Conservation (phyloP, 2,329 filamentous ascomycete species). For the Phialophora expanda region DNA sequence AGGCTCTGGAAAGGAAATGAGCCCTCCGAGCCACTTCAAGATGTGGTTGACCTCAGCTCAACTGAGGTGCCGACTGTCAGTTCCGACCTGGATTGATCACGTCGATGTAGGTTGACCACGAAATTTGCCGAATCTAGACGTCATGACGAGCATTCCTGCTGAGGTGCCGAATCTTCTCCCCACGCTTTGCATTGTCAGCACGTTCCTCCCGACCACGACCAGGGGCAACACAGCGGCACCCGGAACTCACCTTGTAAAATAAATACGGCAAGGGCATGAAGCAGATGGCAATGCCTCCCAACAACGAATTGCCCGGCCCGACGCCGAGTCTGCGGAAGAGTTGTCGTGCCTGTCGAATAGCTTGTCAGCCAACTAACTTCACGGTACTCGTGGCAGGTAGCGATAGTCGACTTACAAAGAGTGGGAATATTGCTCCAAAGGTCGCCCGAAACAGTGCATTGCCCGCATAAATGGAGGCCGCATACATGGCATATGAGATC, state of each 20-base stretch:
- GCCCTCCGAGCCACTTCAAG: too few species aligned
- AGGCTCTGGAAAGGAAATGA: too few species aligned
- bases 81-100: too few species aligned
- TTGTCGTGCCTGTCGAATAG: conserved; percentile 39
- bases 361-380: background rate
- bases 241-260: conserved; percentile 19
- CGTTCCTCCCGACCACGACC: background rate
- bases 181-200: conserved; percentile 4
- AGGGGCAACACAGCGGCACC: background rate
- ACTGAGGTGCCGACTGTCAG: too few species aligned
- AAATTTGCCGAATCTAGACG: background rate
- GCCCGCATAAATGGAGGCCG: conserved; percentile 49
- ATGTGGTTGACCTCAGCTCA: too few species aligned
- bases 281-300: conserved; percentile 45
- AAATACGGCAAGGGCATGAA: conserved; percentile 42
- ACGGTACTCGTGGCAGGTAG: background rate
- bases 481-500: conserved; percentile 41
- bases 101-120: too few species aligned
- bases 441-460: conserved; percentile 49
- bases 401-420: conserved; percentile 40
- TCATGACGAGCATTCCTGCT: conserved; percentile 18
- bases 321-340: conserved; percentile 47
- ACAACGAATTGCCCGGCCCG: conserved; percentile 45
- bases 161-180: conserved; percentile 15
- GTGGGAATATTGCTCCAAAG: conserved; percentile 49